Base-by-base conservation (phyloP, 2,329 filamentous ascomycete species). In the Aspergillus chevalieri region DNA sequence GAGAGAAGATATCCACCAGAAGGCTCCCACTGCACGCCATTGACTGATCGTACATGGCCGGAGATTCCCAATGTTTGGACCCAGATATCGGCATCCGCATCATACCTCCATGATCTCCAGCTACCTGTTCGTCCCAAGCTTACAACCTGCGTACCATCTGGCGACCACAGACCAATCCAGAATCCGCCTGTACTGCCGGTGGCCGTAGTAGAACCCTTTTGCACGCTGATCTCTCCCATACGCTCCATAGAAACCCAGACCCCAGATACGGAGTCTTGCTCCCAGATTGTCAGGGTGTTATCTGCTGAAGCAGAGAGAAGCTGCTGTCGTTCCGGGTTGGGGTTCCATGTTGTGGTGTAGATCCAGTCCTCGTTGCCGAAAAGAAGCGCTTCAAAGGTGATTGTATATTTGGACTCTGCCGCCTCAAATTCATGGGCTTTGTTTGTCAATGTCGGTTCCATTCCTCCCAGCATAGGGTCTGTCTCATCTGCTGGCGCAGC, bases 281-380 rank as follows among this genome's bases (percentile, higher is more conserved):
- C 86, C 93, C 93, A 98, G 48, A 98, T 86, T 0, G 90, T 85
- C 8, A 98, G 76, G 0, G 93, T 96, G 65, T 95, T 97, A 65
- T 98, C 93, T 3, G 93, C 93, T 3, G 93, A 97, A 0, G 92
- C 85, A 2, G 92, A 91, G 3, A 98, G 80, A 7, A 96, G 80
- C 58, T 87, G 88, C 10, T 87, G 75, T 51, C 78, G 81, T 15
- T 74, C 71, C 12, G 70, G 62, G 41, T 74, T 66, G 6, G 76
- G 75, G 51, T 80, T 79, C 91, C 91, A 96, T 48, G 78, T 77
- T 2, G 88, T 85, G 49, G 87, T 94, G 69, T 95, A 97, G 50
- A 98, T 92, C 93, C 93, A 98, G 63, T 98, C 93, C 65, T 98
- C 93, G 64, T 98, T 93, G 7, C 93, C 93, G 2, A 98, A 80